Conservation (phyloP, 2,329 filamentous ascomycete genomes). For the Zalaria obscura region DNA sequence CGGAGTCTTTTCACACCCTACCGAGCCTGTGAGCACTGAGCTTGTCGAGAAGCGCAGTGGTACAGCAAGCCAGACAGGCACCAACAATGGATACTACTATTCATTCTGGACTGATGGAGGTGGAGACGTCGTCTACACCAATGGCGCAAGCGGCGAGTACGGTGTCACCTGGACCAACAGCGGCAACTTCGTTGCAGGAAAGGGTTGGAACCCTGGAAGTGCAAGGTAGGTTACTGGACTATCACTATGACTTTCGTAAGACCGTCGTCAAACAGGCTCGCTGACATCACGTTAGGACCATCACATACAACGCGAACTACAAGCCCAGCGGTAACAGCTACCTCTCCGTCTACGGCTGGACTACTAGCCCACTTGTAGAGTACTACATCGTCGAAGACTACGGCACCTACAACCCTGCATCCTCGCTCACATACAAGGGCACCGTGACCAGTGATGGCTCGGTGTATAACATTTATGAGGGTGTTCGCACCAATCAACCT, state of each 20-base stretch:
- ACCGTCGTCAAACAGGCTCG: too few species aligned
- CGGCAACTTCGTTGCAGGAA: conserved; percentile 43
- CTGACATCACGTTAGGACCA: conserved; percentile 21
- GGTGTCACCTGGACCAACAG: conserved; percentile 29
- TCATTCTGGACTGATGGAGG: conserved; percentile 45
- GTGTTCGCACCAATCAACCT: conserved; percentile 30
- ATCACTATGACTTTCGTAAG: too few species aligned
- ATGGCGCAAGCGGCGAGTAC: conserved; percentile 35
- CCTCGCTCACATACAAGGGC: conserved; percentile 30
- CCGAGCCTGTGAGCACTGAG: conserved; percentile 20
- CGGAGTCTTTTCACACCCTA: conserved; percentile 21
- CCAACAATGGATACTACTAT: conserved; percentile 45
- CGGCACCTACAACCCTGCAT: conserved; percentile 32
- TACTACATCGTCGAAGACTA: conserved; percentile 45
- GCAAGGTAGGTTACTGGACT: conserved; percentile 24
- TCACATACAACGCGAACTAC: conserved; percentile 36
- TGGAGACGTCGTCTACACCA: conserved; percentile 40
- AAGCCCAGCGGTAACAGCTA: conserved; percentile 36
- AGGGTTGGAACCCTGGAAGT: conserved; percentile 42
- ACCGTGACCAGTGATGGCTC: conserved; percentile 37
- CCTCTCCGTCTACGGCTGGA: conserved; percentile 46
- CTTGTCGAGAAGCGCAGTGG: conserved; percentile 21
- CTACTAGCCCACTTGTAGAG: conserved; percentile 38
- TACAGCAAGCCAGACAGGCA: conserved; percentile 35
- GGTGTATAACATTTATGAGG: conserved; percentile 38